A percentile compares a stretch with the other conserved stretches of the same genome.
These are phyloP conservation scores for Apiospora rasikravindrae DNA, from an alignment of 2,329 filamentous ascomycete genomes.

Conservation along the genomic window DNA sequence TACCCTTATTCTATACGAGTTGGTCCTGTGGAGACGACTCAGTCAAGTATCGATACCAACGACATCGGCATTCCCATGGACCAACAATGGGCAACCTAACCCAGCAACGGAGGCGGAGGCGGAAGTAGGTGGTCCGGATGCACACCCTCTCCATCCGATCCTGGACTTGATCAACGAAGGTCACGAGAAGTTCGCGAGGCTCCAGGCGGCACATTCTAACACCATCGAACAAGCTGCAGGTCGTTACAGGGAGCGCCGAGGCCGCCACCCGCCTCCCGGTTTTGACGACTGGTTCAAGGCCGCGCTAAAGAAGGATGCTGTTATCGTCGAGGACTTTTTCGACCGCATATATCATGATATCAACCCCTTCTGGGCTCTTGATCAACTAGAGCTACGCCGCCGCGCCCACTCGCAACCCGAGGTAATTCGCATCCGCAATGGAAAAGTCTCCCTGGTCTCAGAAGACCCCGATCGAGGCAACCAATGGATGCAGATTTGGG, in stretches of 20 bases:
- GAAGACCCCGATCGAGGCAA: constrained; percentile 43
- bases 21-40: not conserved
- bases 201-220: constrained; percentile 51
- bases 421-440: constrained; percentile 53
- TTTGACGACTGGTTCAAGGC: constrained; percentile 65
- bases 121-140: not conserved
- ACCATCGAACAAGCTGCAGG: constrained; percentile 57
- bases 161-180: constrained; percentile 52
- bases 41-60: not conserved
- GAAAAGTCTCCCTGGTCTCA: constrained; percentile 44
- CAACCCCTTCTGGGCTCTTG: constrained; percentile 63
- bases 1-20: not conserved
- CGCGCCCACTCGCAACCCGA: constrained; percentile 48
- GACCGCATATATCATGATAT: constrained; percentile 68
- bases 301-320: constrained; percentile 53
- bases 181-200: constrained; percentile 45
- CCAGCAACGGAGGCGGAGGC: not conserved
- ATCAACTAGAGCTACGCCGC: constrained; percentile 45
- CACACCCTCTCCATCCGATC: constrained; percentile 48
- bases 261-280: constrained; percentile 65
- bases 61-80: not conserved
- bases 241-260: constrained; percentile 60
- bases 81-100: not conserved
- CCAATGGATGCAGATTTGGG: constrained; percentile 53
- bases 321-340: constrained; percentile 68